phyloP scores from a whole-genome alignment of 768 basidiomycete species.

The Lyophyllum decastes region DNA sequence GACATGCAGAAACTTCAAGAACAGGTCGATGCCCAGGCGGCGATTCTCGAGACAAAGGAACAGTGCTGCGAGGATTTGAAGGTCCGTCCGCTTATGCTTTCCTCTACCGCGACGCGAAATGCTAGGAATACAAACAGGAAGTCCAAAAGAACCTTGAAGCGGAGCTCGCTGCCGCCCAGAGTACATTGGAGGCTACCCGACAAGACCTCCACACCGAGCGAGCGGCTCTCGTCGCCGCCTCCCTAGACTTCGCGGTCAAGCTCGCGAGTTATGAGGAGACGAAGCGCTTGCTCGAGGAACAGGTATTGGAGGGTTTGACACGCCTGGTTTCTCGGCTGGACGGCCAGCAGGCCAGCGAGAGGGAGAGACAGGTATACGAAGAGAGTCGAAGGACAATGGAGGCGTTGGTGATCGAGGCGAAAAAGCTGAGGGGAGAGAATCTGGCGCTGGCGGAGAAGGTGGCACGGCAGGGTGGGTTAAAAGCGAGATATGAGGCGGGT shows the following conservation, averaged over 20 bases:
- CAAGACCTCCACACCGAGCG: constrained; percentile 22
- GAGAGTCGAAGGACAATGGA: constrained; percentile 13
- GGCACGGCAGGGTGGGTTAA: constrained; percentile 20
- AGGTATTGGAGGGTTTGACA: constrained; percentile 13
- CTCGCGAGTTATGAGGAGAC: constrained; percentile 27
- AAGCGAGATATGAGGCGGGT: constrained; percentile 43
- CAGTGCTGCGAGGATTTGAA: neutral
- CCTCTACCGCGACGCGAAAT: neutral
- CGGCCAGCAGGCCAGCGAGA: constrained; percentile 5
- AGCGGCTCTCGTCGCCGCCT: constrained; percentile 10
- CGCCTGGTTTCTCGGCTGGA: constrained; percentile 11
- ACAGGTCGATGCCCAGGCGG: constrained; percentile 27
- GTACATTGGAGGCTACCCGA: constrained; percentile 35
- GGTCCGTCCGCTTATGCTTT: neutral
- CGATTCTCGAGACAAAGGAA: neutral
- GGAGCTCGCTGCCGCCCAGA: constrained; percentile 30
- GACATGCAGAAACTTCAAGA: constrained; percentile 33
- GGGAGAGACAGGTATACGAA: constrained; percentile 9
- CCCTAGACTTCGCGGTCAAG: constrained; percentile 27
- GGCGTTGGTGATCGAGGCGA: constrained; percentile 18
- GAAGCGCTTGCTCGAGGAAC: constrained; percentile 21
- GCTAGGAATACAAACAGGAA: constrained; percentile 22
- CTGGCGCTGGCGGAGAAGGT: constrained; percentile 24
- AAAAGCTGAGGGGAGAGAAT: no score
- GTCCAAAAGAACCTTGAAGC: constrained; percentile 32